phyloP scores from a whole-genome alignment of 805 yeast genomes.

The Hanseniaspora vineae region DNA sequence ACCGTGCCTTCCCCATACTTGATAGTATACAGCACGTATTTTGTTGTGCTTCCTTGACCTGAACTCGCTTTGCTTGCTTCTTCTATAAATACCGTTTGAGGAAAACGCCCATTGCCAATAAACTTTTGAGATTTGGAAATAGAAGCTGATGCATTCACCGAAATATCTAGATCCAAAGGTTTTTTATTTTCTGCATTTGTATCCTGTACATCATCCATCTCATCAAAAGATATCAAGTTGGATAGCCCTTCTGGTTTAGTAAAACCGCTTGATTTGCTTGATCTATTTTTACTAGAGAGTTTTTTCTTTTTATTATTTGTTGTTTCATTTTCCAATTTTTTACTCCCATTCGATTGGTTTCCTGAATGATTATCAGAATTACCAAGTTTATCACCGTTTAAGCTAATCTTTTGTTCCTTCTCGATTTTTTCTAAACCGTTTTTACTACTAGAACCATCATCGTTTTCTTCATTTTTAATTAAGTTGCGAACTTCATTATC shows the following conservation, averaged over 20 bases:
- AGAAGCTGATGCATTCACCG: not conserved
- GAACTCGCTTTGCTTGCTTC: slow-evolving; percentile 22
- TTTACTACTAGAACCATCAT: too few relatives aligned
- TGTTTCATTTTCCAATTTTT: not conserved
- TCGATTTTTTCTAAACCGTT: too few relatives aligned
- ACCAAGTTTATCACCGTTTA: too few relatives aligned
- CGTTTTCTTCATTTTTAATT: too few relatives aligned
- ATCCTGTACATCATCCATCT: not conserved
- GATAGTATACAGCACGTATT: slow-evolving; percentile 61
- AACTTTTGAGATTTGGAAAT: not conserved
- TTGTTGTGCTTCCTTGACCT: slow-evolving; percentile 18
- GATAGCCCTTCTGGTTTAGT: not conserved
- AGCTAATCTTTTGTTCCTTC: too few relatives aligned
- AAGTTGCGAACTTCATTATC: too few relatives aligned
- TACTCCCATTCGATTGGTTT: not conserved
- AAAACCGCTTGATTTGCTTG: not conserved
- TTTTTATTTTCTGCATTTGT: not conserved
- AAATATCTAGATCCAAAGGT: not conserved
- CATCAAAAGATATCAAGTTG: not conserved
- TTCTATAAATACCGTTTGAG: slow-evolving; percentile 7
- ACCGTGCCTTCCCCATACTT: slow-evolving; percentile 40
- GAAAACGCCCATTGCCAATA: too few relatives aligned
- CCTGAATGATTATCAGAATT: too few relatives aligned
- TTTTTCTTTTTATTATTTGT: too few relatives aligned
- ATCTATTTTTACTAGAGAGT: too few relatives aligned